Evolutionary conservation across 2,329 filamentous ascomycete species (phyloP).

Genomic region (Apiospora malaysiana): DNA sequence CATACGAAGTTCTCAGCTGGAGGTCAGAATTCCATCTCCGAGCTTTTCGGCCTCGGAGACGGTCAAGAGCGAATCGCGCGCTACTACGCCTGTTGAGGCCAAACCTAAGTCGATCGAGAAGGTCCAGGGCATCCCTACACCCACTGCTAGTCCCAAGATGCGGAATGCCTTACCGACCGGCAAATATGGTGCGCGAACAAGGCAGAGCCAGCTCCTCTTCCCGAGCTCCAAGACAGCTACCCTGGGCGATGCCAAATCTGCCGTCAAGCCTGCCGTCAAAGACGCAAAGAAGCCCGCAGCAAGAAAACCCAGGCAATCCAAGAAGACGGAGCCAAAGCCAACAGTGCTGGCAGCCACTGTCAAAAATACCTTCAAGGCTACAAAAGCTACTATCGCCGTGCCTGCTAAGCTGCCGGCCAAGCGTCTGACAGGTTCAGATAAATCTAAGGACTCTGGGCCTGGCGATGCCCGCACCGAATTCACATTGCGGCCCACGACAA

Average conservation of each 20-base stretch:
- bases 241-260: conserved; percentile 38
- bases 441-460: neutral
- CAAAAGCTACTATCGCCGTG: conserved; percentile 29
- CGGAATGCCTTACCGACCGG: conserved; percentile 45
- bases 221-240: conserved; percentile 34
- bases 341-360: conserved; percentile 35
- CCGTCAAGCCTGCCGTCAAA: neutral
- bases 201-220: conserved; percentile 60
- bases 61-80: conserved; percentile 35
- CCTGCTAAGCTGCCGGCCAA: conserved; percentile 36
- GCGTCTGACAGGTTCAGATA: conserved; percentile 24
- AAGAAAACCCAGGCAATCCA: conserved; percentile 46
- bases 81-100: conserved; percentile 35
- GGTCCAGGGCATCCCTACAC: conserved; percentile 61
- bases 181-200: conserved; percentile 45
- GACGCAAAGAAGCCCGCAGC: conserved; percentile 39
- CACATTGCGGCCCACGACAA: conserved; percentile 21
- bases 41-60: conserved; percentile 32
- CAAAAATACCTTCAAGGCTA: conserved; percentile 38
- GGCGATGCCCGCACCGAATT: conserved; percentile 19
- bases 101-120: conserved; percentile 50
- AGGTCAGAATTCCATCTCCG: conserved; percentile 47
- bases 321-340: conserved; percentile 50
- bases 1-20: conserved; percentile 44
- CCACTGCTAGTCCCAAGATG: conserved; percentile 60